These are phyloP conservation scores for Amoebophrya sp. DNA, from an alignment of 169 alveolate species.

Conservation along the genomic window DNA sequence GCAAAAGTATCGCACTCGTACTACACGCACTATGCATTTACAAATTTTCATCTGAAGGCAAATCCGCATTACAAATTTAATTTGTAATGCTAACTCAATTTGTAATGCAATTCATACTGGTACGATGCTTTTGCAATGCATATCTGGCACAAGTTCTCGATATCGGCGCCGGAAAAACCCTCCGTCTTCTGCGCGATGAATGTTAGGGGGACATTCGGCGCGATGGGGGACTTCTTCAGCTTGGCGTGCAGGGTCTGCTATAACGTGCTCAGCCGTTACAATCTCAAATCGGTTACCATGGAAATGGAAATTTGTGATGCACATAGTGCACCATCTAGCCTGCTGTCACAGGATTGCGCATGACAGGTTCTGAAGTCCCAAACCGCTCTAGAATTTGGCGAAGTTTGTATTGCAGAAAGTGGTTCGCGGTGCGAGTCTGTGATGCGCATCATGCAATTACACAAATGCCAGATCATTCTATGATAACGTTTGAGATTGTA, in stretches of 20 bases:
- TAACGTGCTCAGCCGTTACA: too few relatives aligned
- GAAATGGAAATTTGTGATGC: background rate
- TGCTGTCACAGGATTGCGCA: too few relatives aligned
- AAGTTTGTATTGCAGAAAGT: background rate
- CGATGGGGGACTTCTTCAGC: constrained; percentile 94
- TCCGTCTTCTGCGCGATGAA: constrained; percentile 96
- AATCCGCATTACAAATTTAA: too few relatives aligned
- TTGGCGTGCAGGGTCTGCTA: constrained; percentile 70
- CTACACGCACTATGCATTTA: too few relatives aligned
- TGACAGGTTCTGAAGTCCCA: too few relatives aligned
- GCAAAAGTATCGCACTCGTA: too few relatives aligned
- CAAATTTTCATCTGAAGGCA: too few relatives aligned
- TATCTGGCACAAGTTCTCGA: constrained; percentile 97
- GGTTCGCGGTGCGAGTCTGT: background rate
- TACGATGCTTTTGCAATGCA: too few relatives aligned
- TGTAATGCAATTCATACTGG: too few relatives aligned
- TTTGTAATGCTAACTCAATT: too few relatives aligned
- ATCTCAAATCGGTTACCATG: constrained; percentile 39
- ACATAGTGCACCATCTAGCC: background rate
- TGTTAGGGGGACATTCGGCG: constrained; percentile 91
- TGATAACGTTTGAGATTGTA: background rate
- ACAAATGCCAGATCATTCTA: background rate
- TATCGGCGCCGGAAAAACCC: constrained; percentile 99
- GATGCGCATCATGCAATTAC: background rate
- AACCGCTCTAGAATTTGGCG: background rate